Base-by-base conservation (phyloP, 106 monocot genomes). In the Phalaenopsis aphrodite region DNA sequence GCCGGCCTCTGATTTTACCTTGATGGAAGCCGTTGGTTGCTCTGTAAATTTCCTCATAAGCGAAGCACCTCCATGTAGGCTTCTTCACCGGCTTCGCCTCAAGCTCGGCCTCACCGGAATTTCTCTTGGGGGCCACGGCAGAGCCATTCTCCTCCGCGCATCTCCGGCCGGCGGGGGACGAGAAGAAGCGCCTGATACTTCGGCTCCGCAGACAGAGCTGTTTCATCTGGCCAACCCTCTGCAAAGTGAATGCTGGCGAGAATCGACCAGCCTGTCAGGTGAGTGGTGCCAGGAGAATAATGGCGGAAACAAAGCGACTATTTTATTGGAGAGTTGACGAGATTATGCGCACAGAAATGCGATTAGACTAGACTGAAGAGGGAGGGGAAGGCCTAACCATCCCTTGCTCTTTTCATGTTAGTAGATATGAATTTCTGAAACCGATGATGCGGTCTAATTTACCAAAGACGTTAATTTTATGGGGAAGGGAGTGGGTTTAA, bases 51-150 rank as follows among this genome's bases (percentile, higher is more conserved):
- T 92, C 94, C 46, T 95, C 87, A 61, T 85, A 92, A 18, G 92
- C 84, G 84, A 88, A 95, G 83, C 94, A 92, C 55, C 78, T 86
- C 94, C 92, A 95, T n/a, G 79, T 84, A 5, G 91, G 89, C 57
- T 83, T 90, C 76, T 77, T 81, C 5, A 76, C 80, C 9, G 47
- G 79, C 2, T 42, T 66, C 36, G 0, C 10, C 0, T 82, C 84
- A 15, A 49, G 36, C 78, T 57, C 78, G 16, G 72, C 78, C n/a
- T 46, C 17, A 37, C 30, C 56, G 56, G 23, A 48, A 5, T 41
- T 76, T 42, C 19, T 14, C 45, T 4, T 72, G 71, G 49, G 1
- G 55, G 68, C 30, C 30, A 30, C 43, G 39, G 36, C 21, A 16
- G 23, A 19, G 15, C 16, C 42, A 9, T 52, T 79, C 66, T 67